Evolutionary conservation across 306 rosid species (phyloP), one percentile per base, ranked within the genome.

Genomic region (Quercus glauca): DNA sequence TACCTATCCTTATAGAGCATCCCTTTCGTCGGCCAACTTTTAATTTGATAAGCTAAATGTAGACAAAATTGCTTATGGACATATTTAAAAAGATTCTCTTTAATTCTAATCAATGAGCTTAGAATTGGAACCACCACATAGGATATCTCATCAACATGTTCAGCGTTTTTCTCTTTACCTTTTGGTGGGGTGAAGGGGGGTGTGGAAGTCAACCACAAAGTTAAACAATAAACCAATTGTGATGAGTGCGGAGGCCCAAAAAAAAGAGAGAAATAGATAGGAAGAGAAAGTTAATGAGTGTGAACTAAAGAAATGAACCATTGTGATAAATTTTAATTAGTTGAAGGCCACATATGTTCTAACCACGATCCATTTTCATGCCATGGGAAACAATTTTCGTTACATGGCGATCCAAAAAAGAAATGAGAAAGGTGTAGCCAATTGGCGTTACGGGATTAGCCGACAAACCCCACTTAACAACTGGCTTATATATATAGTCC

Each of bases 401-500:
- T 41, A 41, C 78, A 77, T 73, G 78, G 80, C 83, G 85, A 17
- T 17, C 20, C 25, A 2, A 17, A 12, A 33, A 69, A 35, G 55
- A 3, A 41, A 41, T 41, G 3, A 41, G 45, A 6, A 80, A 56
- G 56, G 29, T 74, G 51, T 5, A 20, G 17, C 25, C 81, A 81
- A 53, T 74, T n/a, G 29, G 74, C 75, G 85, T 77, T 58, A 37
- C 77, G 81, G 83, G 86, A 78, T 82, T 79, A 45, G 81, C 88
- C 88, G 89, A 92, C 92, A 85, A 67, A 70, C 45, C 65, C 77
- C 58, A 53, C 23, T 35, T 56, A 84, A 77, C 83, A 81, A 75
- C 80, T 81, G 72, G 79, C 85, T 81, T 20, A 37, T 58, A 26
- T 70, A 29, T 58, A n/a, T 70, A 74, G 80, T 73, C 85, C 45